Base-by-base conservation (phyloP, 2,329 filamentous ascomycete genomes). In the Trichoderma gracile region DNA sequence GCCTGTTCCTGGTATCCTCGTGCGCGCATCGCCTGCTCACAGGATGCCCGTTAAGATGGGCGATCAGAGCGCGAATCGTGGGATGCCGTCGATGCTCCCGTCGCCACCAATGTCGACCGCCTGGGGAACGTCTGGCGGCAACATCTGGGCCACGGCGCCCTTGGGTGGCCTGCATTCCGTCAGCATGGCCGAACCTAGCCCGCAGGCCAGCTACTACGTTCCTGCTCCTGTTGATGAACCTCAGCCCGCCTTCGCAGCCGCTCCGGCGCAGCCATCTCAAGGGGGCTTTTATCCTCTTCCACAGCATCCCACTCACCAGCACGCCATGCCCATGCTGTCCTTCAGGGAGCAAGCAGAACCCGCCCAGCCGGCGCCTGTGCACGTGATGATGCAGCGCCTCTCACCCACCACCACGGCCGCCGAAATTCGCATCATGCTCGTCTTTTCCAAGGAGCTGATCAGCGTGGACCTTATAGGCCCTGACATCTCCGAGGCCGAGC, bases 391-490 rank as follows among this genome's bases (percentile, higher is more conserved):
- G 66, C 82, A 82, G 59, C 79, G 81, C 67, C 77, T 88, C 14
- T 84, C 85, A 1, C 67, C 78, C 56, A 82, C 83, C 68, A 84
- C 81, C 3, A 81, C 81, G 1, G 81, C 85, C 57, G 81, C 86
- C 57, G 79, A 79, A 25, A 70, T 88, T 58, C 78, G 81, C 53
- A 73, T 84, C 33, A 87, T 88, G 84, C 78, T 85, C 40, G 77
- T 86, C 47, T 87, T 84, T 75, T 85, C 83, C 58, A 79, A 86
- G 68, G 84, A 87, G 43, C 75, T 86, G 14, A 72, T 79, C 43
- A 77, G 79, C 50, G 78, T 84, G 19, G 80, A 86, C 68, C 74
- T 87, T 27, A 73, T 87, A 4, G 76, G 82, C 1, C 67, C 76
- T 25, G 80, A 86, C 25, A 75, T 79, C 63, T 81, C 82, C 6